phyloP scores from a whole-genome alignment of 257 asterid genomes.

The Cruciata laevipes region DNA sequence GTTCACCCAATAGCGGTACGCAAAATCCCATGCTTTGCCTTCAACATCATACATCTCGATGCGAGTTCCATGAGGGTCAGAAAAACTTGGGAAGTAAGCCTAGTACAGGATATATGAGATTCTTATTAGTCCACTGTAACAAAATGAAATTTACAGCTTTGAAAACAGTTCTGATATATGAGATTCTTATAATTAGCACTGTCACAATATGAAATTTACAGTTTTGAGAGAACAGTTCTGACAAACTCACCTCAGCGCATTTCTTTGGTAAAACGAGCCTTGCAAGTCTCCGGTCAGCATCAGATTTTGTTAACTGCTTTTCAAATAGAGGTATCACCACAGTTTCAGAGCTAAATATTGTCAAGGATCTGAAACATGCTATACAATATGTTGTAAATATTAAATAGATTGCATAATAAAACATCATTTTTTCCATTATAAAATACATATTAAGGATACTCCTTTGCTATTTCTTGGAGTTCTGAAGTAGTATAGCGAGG shows the following conservation, averaged over 20 bases:
- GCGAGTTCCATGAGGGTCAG: constrained; percentile 40
- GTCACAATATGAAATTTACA: not conserved
- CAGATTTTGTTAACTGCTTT: constrained; percentile 44
- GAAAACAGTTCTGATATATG: constrained; percentile 1
- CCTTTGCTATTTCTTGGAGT: constrained; percentile 37
- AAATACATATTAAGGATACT: constrained; percentile 40
- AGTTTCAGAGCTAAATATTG: constrained; percentile 40
- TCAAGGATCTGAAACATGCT: constrained; percentile 29
- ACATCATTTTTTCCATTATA: too few relatives aligned
- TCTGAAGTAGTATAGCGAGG: constrained; percentile 42
- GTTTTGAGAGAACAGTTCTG: not conserved
- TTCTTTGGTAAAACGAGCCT: constrained; percentile 57
- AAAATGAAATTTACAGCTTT: not conserved
- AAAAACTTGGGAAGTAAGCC: constrained; percentile 59
- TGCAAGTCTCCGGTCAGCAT: constrained; percentile 47
- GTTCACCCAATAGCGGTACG: constrained; percentile 49
- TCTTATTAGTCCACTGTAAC: not conserved
- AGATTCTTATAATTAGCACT: not conserved
- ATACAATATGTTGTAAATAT: too few relatives aligned
- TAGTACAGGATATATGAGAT: constrained; percentile 22
- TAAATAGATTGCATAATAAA: too few relatives aligned
- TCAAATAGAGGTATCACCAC: constrained; percentile 54
- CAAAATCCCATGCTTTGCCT: constrained; percentile 62
- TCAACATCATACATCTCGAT: constrained; percentile 55
- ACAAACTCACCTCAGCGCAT: constrained; percentile 60